Evolutionary conservation across 257 asterid species (phyloP).

Genomic region (Echites panduratus): DNA sequence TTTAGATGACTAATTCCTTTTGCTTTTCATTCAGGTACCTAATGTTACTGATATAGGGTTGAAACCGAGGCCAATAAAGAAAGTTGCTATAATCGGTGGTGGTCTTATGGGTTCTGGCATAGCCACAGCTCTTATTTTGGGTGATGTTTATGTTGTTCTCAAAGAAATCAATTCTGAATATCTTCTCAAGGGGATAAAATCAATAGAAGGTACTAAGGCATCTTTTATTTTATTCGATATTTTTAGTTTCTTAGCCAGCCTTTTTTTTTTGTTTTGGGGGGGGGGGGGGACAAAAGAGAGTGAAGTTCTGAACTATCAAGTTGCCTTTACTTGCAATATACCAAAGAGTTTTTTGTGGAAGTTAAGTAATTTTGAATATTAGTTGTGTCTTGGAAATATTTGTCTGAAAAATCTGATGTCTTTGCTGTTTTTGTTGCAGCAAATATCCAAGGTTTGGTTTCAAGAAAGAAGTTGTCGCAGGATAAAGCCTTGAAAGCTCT

Average conservation of each 20-base stretch:
- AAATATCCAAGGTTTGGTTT: conserved; percentile 65
- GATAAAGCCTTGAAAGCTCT: conserved; percentile 76
- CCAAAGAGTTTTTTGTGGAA: not conserved
- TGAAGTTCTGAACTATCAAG: not conserved
- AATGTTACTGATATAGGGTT: conserved; percentile 85
- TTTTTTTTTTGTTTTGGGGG: too few relatives aligned
- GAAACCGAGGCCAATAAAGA: conserved; percentile 74
- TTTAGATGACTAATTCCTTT: conserved; percentile 8
- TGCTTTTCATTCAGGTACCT: conserved; percentile 57
- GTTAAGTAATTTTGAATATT: not conserved
- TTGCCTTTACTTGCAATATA: not conserved
- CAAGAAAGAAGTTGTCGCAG: conserved; percentile 60
- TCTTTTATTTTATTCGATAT: conserved; percentile 1
- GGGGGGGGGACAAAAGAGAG: not conserved
- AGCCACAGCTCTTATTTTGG: conserved; percentile 79
- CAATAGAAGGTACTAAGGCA: conserved; percentile 56
- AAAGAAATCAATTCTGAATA: conserved; percentile 85
- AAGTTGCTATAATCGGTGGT: conserved; percentile 93
- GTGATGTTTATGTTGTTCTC: conserved; percentile 55
- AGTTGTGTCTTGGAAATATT: not conserved
- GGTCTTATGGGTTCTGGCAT: conserved; percentile 99
- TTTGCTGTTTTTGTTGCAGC: conserved; percentile 41
- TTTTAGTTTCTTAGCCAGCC: not conserved
- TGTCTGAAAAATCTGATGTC: not conserved
- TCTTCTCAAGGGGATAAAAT: conserved; percentile 76